phyloP scores from a whole-genome alignment of 1,284 basidiomycete species.

The Cutaneotrichosporon sp. region DNA sequence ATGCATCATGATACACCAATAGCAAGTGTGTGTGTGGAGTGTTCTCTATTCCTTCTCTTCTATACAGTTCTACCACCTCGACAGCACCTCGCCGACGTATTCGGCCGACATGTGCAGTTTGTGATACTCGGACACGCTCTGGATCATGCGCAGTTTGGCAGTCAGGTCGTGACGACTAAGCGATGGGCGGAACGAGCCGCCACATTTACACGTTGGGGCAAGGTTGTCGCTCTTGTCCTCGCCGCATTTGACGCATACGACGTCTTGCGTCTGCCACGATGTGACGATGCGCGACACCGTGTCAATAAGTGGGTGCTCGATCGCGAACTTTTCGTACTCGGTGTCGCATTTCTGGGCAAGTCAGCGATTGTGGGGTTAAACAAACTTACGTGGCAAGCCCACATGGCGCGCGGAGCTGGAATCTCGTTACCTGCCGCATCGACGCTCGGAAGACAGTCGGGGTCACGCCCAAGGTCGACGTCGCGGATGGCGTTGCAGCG shows the following conservation, averaged over 20 bases:
- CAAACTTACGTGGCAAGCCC: slow-evolving; percentile 42
- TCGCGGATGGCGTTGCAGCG: slow-evolving; percentile 85
- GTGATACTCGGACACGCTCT: slow-evolving; percentile 52
- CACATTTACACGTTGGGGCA: slow-evolving; percentile 78
- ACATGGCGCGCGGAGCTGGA: slow-evolving; percentile 46
- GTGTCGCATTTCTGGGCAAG: slow-evolving; percentile 62
- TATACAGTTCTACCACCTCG: slow-evolving; percentile 31
- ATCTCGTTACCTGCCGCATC: slow-evolving; percentile 34
- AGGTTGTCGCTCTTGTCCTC: slow-evolving; percentile 83
- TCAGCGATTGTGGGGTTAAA: not conserved
- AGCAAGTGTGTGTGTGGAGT: not conserved
- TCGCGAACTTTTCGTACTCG: slow-evolving; percentile 76
- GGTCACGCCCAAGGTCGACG: slow-evolving; percentile 93
- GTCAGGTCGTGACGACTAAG: slow-evolving; percentile 64
- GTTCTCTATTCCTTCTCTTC: not conserved
- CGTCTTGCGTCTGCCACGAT: slow-evolving; percentile 80
- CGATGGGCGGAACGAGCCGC: slow-evolving; percentile 70
- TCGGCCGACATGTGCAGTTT: slow-evolving; percentile 40
- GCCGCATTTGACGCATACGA: slow-evolving; percentile 72
- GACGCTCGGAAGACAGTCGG: slow-evolving; percentile 63
- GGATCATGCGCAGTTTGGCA: slow-evolving; percentile 67
- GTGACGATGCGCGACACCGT: slow-evolving; percentile 67
- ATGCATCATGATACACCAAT: slow-evolving; percentile 12
- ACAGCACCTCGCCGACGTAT: slow-evolving; percentile 37
- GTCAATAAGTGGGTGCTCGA: slow-evolving; percentile 82